Evolutionary conservation across 2,329 filamentous ascomycete genomes (phyloP).

Genomic region (Colletotrichum sp.): DNA sequence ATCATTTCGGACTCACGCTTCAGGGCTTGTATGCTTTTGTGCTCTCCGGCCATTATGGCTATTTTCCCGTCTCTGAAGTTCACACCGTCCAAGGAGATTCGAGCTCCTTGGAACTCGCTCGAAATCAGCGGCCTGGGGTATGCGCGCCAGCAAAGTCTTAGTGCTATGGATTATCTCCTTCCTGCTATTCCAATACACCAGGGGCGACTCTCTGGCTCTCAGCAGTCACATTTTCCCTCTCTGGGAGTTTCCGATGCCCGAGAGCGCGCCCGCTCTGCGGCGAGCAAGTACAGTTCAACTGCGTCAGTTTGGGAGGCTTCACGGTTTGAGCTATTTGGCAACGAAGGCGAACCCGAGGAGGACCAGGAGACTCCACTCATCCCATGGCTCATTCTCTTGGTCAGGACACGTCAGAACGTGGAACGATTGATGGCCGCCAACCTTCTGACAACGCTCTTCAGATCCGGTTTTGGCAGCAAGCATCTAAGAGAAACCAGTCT

Average conservation of each 20-base stretch:
- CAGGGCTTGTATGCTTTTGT: slow-evolving; percentile 73
- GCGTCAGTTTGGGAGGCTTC: slow-evolving; percentile 35
- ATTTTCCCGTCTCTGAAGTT: slow-evolving; percentile 69
- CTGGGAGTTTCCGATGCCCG: slow-evolving; percentile 48
- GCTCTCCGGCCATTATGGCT: slow-evolving; percentile 71
- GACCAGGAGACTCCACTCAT: slow-evolving; percentile 74
- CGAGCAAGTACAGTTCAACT: slow-evolving; percentile 30
- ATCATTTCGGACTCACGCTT: slow-evolving; percentile 82
- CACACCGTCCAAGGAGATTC: slow-evolving; percentile 50
- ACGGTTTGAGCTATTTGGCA: slow-evolving; percentile 29
- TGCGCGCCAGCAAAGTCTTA: slow-evolving; percentile 49
- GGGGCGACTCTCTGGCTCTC: slow-evolving; percentile 24
- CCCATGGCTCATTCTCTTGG: slow-evolving; percentile 73
- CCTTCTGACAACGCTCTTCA: slow-evolving; percentile 72
- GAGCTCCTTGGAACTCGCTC: slow-evolving; percentile 56
- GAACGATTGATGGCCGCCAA: slow-evolving; percentile 72
- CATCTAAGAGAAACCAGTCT: slow-evolving; percentile 65
- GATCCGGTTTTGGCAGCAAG: slow-evolving; percentile 69
- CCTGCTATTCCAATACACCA: slow-evolving; percentile 56
- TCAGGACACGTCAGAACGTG: slow-evolving; percentile 61
- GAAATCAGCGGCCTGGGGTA: slow-evolving; percentile 57
- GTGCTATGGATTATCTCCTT: slow-evolving; percentile 70
- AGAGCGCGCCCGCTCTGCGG: slow-evolving; percentile 34
- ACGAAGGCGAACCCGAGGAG: slow-evolving; percentile 47
- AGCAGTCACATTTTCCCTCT: slow-evolving; percentile 58